Conservation (phyloP, 2,329 filamentous ascomycete genomes). For the Pyricularia sp. region DNA sequence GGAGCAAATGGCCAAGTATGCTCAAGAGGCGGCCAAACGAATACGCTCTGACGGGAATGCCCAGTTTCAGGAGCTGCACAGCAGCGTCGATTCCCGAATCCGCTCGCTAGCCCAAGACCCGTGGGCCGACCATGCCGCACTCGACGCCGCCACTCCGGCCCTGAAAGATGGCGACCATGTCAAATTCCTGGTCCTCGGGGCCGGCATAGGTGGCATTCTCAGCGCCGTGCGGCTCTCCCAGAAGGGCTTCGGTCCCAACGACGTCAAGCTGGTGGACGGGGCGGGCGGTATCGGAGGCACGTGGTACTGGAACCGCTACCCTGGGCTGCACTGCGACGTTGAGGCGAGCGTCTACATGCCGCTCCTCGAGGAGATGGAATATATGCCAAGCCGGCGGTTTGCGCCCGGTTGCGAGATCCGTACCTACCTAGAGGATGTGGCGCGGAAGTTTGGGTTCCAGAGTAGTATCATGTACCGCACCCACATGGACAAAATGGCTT, state of each 20-base stretch:
- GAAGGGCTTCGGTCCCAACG: background rate
- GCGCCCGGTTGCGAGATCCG: constrained; percentile 24
- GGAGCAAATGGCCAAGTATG: background rate
- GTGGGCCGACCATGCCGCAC: background rate
- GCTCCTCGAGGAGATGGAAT: background rate
- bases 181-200: background rate
- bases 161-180: background rate
- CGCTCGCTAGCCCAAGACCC: background rate
- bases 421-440: constrained; percentile 33
- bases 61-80: background rate
- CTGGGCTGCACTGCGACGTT: constrained; percentile 23
- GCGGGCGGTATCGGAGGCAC: background rate
- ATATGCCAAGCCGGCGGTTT: background rate
- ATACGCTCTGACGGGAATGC: background rate
- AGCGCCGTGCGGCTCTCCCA: background rate
- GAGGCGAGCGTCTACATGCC: constrained; percentile 53
- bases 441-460: constrained; percentile 19
- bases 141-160: background rate
- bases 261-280: background rate
- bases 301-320: constrained; percentile 4
- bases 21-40: background rate
- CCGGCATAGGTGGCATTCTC: background rate
- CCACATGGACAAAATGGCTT: constrained; percentile 23
- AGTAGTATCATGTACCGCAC: constrained; percentile 33
- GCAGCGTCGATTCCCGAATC: background rate